A percentile compares a stretch with the other conserved stretches of the same genome.
Evolutionary conservation across 306 rosid species (phyloP).

Genomic region (Senna siamea): DNA sequence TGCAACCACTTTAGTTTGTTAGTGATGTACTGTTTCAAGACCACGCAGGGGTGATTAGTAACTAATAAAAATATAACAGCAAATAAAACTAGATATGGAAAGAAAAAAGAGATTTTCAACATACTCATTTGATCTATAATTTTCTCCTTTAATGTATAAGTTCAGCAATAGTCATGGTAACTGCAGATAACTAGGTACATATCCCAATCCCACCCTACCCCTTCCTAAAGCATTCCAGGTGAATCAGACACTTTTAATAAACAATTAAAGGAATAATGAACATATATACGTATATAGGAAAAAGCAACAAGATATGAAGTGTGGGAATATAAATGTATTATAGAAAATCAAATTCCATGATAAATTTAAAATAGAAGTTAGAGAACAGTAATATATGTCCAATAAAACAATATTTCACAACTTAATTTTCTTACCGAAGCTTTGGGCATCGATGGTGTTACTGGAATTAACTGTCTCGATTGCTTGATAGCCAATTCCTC

Average conservation of each 20-base stretch:
- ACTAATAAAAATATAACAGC: neutral
- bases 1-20: neutral
- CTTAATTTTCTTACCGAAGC: conserved; percentile 54
- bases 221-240: neutral
- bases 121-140: neutral
- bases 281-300: neutral
- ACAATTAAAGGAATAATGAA: neutral
- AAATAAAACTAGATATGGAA: neutral
- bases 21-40: neutral
- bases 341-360: conserved; percentile 24
- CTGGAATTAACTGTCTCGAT: conserved; percentile 90
- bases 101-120: neutral
- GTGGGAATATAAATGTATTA: conserved; percentile 1
- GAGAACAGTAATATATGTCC: conserved; percentile 7
- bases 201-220: neutral
- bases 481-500: conserved; percentile 97
- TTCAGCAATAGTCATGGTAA: neutral
- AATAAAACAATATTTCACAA: conserved; percentile 26
- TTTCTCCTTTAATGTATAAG: neutral
- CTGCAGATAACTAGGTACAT: neutral
- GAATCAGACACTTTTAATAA: neutral
- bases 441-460: conserved; percentile 89
- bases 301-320: neutral
- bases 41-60: neutral
- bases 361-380: conserved; percentile 26